These are phyloP conservation scores for Scorias spongiosa DNA, from an alignment of 2,329 filamentous ascomycete genomes.

Conservation along the genomic window DNA sequence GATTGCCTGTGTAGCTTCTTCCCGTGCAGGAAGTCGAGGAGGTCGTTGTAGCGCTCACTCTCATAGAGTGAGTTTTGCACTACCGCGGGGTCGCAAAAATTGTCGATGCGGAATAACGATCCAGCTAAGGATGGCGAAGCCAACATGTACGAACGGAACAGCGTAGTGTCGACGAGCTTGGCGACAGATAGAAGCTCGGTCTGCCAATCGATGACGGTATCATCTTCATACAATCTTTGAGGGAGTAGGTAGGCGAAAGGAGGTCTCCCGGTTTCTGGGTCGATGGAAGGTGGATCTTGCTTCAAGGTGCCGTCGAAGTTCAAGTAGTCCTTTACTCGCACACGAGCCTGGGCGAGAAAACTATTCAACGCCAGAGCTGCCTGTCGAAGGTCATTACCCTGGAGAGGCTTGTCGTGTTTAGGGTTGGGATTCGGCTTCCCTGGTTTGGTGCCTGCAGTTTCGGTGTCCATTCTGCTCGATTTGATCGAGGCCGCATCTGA, in stretches of 20 bases:
- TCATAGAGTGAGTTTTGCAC: conserved; percentile 87
- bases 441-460: conserved; percentile 37
- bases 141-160: conserved; percentile 93
- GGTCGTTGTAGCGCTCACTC: conserved; percentile 73
- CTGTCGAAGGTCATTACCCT: conserved; percentile 69
- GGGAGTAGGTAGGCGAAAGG: conserved; percentile 28
- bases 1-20: conserved; percentile 86
- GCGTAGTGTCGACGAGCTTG: conserved; percentile 75
- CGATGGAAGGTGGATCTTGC: conserved; percentile 32
- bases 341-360: conserved; percentile 75
- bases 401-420: conserved; percentile 40
- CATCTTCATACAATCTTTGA: conserved; percentile 11
- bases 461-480: conserved; percentile 42
- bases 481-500: conserved; percentile 43
- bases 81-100: conserved; percentile 91
- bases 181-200: conserved; percentile 61
- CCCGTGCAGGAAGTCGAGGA: conserved; percentile 95
- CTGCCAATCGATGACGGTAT: conserved; percentile 42
- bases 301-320: conserved; percentile 44
- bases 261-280: conserved; percentile 28
- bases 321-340: conserved; percentile 45
- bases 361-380: conserved; percentile 72
- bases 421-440: conserved; percentile 21
- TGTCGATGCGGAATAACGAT: conserved; percentile 84
- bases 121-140: conserved; percentile 71